Evolutionary conservation across 1,284 basidiomycete species (phyloP).

Genomic region (Marasmius oreades): DNA sequence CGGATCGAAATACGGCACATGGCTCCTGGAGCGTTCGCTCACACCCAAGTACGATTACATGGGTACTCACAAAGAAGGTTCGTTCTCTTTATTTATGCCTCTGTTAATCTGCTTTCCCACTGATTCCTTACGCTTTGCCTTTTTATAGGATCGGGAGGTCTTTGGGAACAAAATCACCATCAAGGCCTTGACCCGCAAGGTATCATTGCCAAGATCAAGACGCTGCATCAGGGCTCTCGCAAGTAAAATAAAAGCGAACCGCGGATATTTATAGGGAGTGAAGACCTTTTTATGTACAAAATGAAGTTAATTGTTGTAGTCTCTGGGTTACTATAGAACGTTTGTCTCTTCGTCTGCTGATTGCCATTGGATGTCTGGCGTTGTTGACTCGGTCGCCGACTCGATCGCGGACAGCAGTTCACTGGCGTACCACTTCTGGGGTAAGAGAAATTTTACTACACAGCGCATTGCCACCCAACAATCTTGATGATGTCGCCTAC

Average conservation of each 20-base stretch:
- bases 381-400: no score
- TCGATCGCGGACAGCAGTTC: no score
- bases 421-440: no score
- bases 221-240: slow-evolving; percentile 28
- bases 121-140: slow-evolving; percentile 4
- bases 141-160: slow-evolving; percentile 62
- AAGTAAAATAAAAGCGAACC: slow-evolving; percentile 1
- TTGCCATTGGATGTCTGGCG: no score
- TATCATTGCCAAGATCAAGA: slow-evolving; percentile 64
- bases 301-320: no score
- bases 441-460: no score
- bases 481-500: no score
- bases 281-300: no score
- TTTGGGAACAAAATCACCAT: slow-evolving; percentile 77
- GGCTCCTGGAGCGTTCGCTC: slow-evolving; percentile 76
- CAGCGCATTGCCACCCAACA: no score
- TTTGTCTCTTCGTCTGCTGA: no score
- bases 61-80: slow-evolving; percentile 74
- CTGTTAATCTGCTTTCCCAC: background rate
- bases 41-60: slow-evolving; percentile 81
- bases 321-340: no score
- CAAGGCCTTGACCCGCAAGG: slow-evolving; percentile 73
- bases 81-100: slow-evolving; percentile 17
- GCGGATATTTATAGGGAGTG: no score
- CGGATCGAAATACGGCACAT: slow-evolving; percentile 78